phyloP scores from a whole-genome alignment of 2,329 filamentous ascomycete species.

The Rutstroemia sp. region DNA sequence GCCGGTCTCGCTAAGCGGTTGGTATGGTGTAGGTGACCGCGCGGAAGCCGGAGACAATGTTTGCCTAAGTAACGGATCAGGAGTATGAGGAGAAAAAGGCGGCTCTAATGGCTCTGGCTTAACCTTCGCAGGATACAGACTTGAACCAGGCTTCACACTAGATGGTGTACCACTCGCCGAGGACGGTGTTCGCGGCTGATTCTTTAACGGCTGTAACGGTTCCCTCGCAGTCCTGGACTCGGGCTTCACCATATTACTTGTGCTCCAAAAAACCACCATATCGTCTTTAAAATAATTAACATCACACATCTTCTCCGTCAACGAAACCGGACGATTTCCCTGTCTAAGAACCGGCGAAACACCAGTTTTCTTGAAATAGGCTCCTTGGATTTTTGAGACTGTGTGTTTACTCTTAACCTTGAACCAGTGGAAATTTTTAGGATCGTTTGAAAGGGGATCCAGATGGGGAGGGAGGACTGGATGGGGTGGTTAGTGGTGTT shows the following conservation, averaged over 20 bases:
- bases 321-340: background rate
- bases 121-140: background rate
- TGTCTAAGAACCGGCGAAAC: background rate
- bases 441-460: background rate
- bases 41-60: background rate
- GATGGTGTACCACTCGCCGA: background rate
- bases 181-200: background rate
- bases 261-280: conserved; percentile 4
- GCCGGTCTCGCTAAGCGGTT: background rate
- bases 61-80: background rate
- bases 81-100: background rate
- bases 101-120: background rate
- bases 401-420: conserved; percentile 7
- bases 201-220: background rate
- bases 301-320: background rate
- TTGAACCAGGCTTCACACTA: background rate
- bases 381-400: conserved; percentile 4
- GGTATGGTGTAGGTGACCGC: background rate
- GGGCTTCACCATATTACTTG: background rate
- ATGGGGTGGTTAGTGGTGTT: background rate
- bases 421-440: conserved; percentile 5
- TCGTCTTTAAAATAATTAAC: conserved; percentile 4
- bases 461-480: background rate
- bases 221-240: background rate
- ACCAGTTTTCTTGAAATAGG: background rate